These are phyloP conservation scores for Hypoxylon cercidicola DNA, from an alignment of 495 filamentous ascomycete species.

Conservation along the genomic window DNA sequence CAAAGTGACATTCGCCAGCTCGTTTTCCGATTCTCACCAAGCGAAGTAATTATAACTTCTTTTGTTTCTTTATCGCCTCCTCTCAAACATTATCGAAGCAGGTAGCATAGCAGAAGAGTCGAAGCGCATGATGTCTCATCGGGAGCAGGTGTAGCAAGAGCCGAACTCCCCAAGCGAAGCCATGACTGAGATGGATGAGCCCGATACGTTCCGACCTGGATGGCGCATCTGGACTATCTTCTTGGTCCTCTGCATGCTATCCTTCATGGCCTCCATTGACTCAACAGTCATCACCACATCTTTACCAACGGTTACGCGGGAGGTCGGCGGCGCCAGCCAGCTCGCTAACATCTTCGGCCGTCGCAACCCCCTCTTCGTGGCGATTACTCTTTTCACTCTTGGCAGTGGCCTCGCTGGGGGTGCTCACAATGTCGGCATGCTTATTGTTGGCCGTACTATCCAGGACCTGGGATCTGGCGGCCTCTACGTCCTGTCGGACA, in stretches of 20 bases:
- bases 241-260: conserved; percentile 6
- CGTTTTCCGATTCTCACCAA: no score
- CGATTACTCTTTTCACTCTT: conserved; percentile 68
- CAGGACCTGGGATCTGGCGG: conserved; percentile 82
- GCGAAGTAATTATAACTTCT: no score
- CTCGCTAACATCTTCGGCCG: conserved; percentile 75
- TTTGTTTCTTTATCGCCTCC: no score
- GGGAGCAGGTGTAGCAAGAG: no score
- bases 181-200: background rate
- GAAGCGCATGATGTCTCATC: no score
- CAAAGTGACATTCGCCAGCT: no score
- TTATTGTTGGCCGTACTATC: conserved; percentile 74
- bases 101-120: no score
- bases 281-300: conserved; percentile 16
- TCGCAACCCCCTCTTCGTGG: conserved; percentile 73
- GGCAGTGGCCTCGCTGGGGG: conserved; percentile 74
- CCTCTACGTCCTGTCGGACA: conserved; percentile 74
- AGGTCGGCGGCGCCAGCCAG: conserved; percentile 28
- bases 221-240: conserved; percentile 12
- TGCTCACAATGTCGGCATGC: conserved; percentile 70
- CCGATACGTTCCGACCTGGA: background rate
- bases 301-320: conserved; percentile 6
- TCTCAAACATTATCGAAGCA: no score
- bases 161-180: no score
- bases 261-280: conserved; percentile 6